These are phyloP conservation scores for Solanum appendiculatum DNA, from an alignment of 257 asterid species.

Conservation along the genomic window DNA sequence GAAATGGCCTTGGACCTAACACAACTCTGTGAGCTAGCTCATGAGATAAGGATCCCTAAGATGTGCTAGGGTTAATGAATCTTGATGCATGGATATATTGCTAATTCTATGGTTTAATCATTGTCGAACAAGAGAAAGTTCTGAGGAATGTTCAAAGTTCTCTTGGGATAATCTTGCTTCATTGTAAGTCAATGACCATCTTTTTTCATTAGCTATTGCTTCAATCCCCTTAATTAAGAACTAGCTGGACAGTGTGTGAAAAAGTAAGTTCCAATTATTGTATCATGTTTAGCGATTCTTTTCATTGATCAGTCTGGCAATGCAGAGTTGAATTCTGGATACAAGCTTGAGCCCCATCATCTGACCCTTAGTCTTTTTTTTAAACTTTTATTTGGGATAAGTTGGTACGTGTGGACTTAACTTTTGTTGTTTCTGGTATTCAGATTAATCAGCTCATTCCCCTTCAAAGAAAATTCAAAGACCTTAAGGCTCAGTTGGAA, in stretches of 20 bases:
- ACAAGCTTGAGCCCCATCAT: neutral
- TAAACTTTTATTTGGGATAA: neutral
- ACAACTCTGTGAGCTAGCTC: neutral
- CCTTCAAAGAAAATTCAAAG: slow-evolving; percentile 68
- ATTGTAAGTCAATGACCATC: neutral
- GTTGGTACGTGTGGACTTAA: neutral
- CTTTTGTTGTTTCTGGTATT: slow-evolving; percentile 11
- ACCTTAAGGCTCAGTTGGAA: slow-evolving; percentile 72
- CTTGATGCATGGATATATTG: neutral
- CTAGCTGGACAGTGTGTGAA: neutral
- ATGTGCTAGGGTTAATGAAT: neutral
- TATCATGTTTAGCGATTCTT: neutral
- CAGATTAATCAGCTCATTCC: slow-evolving; percentile 90
- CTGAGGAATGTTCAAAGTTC: neutral
- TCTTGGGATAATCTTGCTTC: neutral
- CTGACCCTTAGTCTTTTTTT: neutral
- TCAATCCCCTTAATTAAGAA: neutral
- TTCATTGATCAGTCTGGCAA: neutral
- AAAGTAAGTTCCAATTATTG: neutral
- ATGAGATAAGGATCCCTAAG: neutral
- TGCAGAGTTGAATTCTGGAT: neutral
- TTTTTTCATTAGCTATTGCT: neutral
- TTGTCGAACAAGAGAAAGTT: neutral
- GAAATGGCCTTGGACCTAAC: neutral
- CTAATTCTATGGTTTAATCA: neutral